Evolutionary conservation across 768 basidiomycete genomes (phyloP), one percentile per base, ranked within the genome.

Genomic region (Boletellus emodensis): DNA sequence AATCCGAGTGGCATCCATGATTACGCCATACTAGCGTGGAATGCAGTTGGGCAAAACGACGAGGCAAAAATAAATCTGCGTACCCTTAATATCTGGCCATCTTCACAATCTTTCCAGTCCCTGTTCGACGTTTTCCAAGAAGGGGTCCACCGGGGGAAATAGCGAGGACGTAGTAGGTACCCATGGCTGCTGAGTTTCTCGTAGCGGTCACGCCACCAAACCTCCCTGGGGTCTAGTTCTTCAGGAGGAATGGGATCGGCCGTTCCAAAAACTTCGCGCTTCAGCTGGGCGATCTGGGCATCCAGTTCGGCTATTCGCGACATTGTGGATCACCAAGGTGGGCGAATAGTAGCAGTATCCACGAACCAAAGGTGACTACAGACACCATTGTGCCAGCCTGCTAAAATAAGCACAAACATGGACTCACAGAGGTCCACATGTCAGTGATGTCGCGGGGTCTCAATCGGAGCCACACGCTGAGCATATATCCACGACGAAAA

Each of bases 1-100:
- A 3, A 58, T 49, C 6, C 69, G 60, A 0, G 58, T 68, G 0
- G 70, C 72, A 34, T 74, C 73, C 0, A 61, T 49, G 0, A 54
- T n/a, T 30, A 20, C 46, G 3, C 35, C 22, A 18, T 22, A 58
- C 45, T 26, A 41, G 20, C 2, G 8, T 3, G 11, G 4, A 15
- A 11, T 34, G 11, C 14, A 35, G 20, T 41, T 5, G 17, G 5
- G 34, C 1, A 26, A 12, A 13, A 26, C 13, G 15, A 24, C 9
- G 11, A 6, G 10, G 5, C 2, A 20, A 24, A 41, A 10, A 26
- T 26, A 18, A 30, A 63, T n/a, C n/a, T n/a, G 20, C 3, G 20
- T 61, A 57, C 14, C 15, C 4, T 0, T 35, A 54, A 2, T 9
- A 38, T 48, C 9, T 37, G 40, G 0, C 36, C 36, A 6, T 56